Base-by-base conservation (phyloP, 1,284 basidiomycete species). In the Mycosarcoma maydis region DNA sequence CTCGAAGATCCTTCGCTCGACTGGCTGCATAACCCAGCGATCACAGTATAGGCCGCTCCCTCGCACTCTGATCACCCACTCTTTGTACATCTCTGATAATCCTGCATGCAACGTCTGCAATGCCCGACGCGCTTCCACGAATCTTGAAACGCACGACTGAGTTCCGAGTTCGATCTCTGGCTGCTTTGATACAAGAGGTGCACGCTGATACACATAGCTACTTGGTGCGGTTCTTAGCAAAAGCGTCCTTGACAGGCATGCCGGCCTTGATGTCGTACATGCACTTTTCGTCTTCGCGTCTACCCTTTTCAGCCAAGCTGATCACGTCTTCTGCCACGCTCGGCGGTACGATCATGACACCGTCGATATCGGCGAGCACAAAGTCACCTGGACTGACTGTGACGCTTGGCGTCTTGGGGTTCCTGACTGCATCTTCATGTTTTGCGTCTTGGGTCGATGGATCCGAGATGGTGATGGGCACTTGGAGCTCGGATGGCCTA, bases 291-390 rank as follows among this genome's bases (percentile, higher is more conserved):
- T 97, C 94, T 7, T 90, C 84, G 47, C 86, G 86, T 60, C 86
- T 85, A 9, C 87, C 89, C 72, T 87, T 86, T 17, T 77, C 73
- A 16, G 90, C 91, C 24, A 88, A 67, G 43, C 87, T 85, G 8
- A 89, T 74, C 3, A 92, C 91, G 64, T 87, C 82, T 16, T 84
- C 83, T 11, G 88, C 85, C 51, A 89, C 72, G 3, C 83, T 84
- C 22, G 82, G 83, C 1, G 92, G 89, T 16, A 96, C 87, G 72
- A 89, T 90, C 2, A 97, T 91, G 0, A 95, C 92, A 0, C 94
- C 94, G 78, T 97, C 92, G 53, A 89, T 86, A 79, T 98, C 94
- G 14, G 89, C 93, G 16, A 95, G 82, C 32, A 97, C 86, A 84
- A 89, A 87, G 79, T 96, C 94, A 3, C 89, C 90, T 3, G 94